A percentile compares a stretch with the other conserved stretches of the same genome.
Conservation (phyloP, 139 green algal genomes). For the Dunaliella primolecta region DNA sequence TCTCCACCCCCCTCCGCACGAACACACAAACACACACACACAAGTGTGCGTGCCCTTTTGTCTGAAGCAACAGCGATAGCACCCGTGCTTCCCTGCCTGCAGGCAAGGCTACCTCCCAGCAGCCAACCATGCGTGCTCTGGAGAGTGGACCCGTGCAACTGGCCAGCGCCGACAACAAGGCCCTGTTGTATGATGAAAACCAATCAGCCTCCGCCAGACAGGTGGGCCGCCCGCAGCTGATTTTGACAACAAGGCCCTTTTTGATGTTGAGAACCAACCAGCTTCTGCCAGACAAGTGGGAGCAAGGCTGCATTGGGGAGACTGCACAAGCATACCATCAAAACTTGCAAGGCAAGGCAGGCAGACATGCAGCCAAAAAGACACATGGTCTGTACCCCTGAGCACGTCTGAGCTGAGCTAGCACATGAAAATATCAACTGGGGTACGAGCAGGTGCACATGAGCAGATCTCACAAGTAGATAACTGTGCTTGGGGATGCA, state of each 20-base stretch:
- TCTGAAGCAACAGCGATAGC: background rate
- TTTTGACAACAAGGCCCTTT: conserved; percentile 17
- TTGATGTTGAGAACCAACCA: conserved; percentile 33
- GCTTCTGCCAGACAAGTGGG: conserved; percentile 40
- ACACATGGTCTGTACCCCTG: too few relatives aligned
- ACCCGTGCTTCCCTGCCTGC: background rate
- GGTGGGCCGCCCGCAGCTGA: conserved; percentile 17
- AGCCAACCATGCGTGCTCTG: conserved; percentile 26
- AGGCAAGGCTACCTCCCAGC: background rate
- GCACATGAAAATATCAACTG: too few relatives aligned
- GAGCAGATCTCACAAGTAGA: background rate
- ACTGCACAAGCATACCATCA: too few relatives aligned
- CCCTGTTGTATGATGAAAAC: conserved; percentile 39
- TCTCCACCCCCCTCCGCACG: too few relatives aligned
- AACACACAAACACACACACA: background rate
- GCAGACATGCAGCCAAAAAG: too few relatives aligned
- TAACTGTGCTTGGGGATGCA: too few relatives aligned
- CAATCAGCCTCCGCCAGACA: conserved; percentile 37
- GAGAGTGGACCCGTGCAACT: conserved; percentile 41
- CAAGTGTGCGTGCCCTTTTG: background rate
- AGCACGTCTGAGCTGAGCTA: too few relatives aligned
- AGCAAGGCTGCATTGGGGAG: too few relatives aligned
- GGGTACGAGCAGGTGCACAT: background rate
- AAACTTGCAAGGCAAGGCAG: too few relatives aligned
- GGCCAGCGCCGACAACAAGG: conserved; percentile 33